Base-by-base conservation (phyloP, 106 monocot genomes). In the Apostasia ramifera region DNA sequence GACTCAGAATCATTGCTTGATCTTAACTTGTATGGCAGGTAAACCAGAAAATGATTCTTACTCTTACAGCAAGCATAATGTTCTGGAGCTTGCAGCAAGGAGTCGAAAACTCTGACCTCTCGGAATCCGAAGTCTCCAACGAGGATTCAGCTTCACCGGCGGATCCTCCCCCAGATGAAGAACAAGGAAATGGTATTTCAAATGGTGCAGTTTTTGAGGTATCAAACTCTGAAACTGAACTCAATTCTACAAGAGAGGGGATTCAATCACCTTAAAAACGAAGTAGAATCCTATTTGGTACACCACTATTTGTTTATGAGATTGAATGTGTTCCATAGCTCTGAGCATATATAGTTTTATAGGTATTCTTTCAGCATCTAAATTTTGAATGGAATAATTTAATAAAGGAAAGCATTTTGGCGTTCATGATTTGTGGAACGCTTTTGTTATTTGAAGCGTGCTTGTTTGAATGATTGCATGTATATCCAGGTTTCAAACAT, bases 21-120 rank as follows among this genome's bases (percentile, higher is more conserved):
- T 15, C 50, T 40, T 47, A 48, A 8, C 44, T 59, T 1, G 57
- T 46, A 53, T 57, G 69, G 72, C 80, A 93, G 93, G 93, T 93
- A 46, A 93, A 93, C 70, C 81, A 78, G 60, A 93, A 93, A 79
- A 93, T 93, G 93, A 89, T 93, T 64, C 79, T 93, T 8, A 82
- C 86, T n/a, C 78, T 93, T 48, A 82, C 89, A 1, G 93, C 93
- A 4, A 86, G 89, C 77, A 89, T 93, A 77, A 93, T 93, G 93
- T 89, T 86, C 44, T 93, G 88, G 86, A 84, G 93, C 73, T 73
- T 92, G 61, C 82, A 83, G 53, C 80, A 76, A 68, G 79, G 66
- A 43, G 66, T 71, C 14, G 72, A 62, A 38, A 47, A 63, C n/a
- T 71, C 80, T 8, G 71, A 70, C 58, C 71, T 59, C 38, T 51